phyloP scores from a whole-genome alignment of 2,329 filamentous ascomycete species.

The Aspergillus sp. region DNA sequence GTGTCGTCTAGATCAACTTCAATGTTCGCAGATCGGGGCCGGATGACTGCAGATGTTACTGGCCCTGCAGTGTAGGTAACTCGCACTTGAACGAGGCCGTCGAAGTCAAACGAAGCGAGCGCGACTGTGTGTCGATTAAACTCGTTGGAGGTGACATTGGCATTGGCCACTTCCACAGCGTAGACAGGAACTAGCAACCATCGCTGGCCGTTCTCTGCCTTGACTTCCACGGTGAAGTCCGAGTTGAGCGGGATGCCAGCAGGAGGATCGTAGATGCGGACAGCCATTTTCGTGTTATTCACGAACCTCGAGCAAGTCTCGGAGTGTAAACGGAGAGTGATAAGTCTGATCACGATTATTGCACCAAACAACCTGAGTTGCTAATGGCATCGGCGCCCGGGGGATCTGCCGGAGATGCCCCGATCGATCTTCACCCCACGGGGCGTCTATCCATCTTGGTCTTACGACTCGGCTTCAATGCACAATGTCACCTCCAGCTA shows the following conservation, averaged over 20 bases:
- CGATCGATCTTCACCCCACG: background rate
- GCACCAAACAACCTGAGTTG: too few species aligned
- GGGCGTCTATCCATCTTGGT: too few species aligned
- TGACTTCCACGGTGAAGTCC: background rate
- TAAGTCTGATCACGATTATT: too few species aligned
- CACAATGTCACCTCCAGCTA: too few species aligned
- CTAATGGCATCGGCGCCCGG: background rate
- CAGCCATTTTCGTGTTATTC: too few species aligned
- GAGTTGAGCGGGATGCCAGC: background rate
- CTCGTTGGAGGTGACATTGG: background rate
- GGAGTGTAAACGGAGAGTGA: too few species aligned
- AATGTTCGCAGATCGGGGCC: background rate
- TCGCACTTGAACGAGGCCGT: background rate
- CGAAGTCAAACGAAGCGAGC: slow-evolving; percentile 4
- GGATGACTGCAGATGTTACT: background rate
- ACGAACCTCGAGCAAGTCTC: too few species aligned
- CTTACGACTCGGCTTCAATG: too few species aligned
- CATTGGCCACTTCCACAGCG: background rate
- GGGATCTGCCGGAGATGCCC: background rate
- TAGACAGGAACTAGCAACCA: background rate
- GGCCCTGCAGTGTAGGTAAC: background rate
- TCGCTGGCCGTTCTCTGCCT: background rate
- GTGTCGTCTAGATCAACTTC: background rate
- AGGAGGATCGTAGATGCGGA: background rate
- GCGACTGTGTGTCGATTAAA: background rate